Conservation (phyloP, 164 flowering plant species). For the Dillenia suffruticosa region DNA sequence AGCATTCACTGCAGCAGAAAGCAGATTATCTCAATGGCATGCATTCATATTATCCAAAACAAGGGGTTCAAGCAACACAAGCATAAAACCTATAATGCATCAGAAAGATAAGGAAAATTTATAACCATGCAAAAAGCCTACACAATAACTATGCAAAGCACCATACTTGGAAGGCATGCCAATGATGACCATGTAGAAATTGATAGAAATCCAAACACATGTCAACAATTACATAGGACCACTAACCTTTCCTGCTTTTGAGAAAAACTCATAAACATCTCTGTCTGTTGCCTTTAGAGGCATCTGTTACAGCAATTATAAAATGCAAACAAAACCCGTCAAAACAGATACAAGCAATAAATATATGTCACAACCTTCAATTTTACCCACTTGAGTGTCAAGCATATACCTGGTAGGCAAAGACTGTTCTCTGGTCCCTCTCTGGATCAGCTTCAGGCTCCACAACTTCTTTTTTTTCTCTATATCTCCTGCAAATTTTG, state of each 20-base stretch:
- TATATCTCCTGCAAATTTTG: slow-evolving; percentile 42
- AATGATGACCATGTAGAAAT: slow-evolving; percentile 9
- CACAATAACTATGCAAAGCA: slow-evolving; percentile 1
- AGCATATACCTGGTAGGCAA: slow-evolving; percentile 86
- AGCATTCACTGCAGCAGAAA: slow-evolving; percentile 35
- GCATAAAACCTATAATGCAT: slow-evolving; percentile 10
- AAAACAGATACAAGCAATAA: slow-evolving; percentile 4
- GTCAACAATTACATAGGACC: background rate
- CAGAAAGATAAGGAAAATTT: slow-evolving; percentile 10
- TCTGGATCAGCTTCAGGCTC: slow-evolving; percentile 99
- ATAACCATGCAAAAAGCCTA: slow-evolving; percentile 8
- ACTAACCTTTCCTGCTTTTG: slow-evolving; percentile 94
- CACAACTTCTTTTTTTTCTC: slow-evolving; percentile 69
- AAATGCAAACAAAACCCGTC: background rate
- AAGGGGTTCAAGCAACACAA: slow-evolving; percentile 18
- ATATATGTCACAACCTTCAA: background rate
- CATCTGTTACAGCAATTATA: slow-evolving; percentile 49
- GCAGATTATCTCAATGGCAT: slow-evolving; percentile 34
- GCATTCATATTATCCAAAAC: slow-evolving; percentile 17
- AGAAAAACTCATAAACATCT: slow-evolving; percentile 91
- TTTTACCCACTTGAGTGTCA: background rate
- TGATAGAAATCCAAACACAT: background rate
- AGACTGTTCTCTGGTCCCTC: slow-evolving; percentile 97
- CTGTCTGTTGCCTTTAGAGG: slow-evolving; percentile 88
- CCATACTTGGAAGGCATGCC: slow-evolving; percentile 7